Percentiles rank a stretch among this genome's conserved stretches.
Evolutionary conservation across 345 rosid genomes (phyloP).

Genomic region (Odontarrhena argentea): DNA sequence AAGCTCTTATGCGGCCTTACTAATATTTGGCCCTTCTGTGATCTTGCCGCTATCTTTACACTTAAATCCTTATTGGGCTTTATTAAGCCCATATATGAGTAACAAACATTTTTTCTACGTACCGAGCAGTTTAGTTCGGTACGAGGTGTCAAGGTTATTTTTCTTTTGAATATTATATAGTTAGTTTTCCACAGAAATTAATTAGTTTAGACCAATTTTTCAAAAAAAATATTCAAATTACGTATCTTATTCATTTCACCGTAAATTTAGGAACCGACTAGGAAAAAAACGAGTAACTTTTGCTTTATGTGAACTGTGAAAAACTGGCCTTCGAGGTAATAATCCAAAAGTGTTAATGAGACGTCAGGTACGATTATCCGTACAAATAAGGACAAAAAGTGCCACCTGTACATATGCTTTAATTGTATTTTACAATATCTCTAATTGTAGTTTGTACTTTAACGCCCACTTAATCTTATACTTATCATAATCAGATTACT

Average conservation of each 20-base stretch:
- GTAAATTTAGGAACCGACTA: constrained; percentile 31
- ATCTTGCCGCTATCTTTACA: background rate
- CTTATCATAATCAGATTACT: background rate
- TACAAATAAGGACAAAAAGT: constrained; percentile 35
- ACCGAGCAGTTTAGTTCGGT: background rate
- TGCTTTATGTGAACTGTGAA: constrained; percentile 2
- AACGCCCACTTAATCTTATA: no score
- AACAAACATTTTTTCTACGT: constrained; percentile 7
- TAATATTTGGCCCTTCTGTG: background rate
- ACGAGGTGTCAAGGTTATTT: no score
- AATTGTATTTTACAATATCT: no score
- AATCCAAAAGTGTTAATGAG: constrained; percentile 28
- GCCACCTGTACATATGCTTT: constrained; percentile 23
- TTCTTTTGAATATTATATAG: background rate
- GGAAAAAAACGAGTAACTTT: background rate
- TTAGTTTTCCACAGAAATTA: background rate
- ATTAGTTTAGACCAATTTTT: constrained; percentile 9
- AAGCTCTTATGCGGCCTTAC: background rate
- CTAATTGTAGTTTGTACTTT: no score
- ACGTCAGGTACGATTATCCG: constrained; percentile 45
- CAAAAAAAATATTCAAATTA: background rate
- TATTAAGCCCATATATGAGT: background rate
- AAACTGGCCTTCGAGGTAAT: constrained; percentile 22
- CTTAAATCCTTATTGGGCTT: background rate
- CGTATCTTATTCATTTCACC: background rate